Evolutionary conservation across 179 eudicot species (phyloP).

Genomic region (Corrigiola litoralis): DNA sequence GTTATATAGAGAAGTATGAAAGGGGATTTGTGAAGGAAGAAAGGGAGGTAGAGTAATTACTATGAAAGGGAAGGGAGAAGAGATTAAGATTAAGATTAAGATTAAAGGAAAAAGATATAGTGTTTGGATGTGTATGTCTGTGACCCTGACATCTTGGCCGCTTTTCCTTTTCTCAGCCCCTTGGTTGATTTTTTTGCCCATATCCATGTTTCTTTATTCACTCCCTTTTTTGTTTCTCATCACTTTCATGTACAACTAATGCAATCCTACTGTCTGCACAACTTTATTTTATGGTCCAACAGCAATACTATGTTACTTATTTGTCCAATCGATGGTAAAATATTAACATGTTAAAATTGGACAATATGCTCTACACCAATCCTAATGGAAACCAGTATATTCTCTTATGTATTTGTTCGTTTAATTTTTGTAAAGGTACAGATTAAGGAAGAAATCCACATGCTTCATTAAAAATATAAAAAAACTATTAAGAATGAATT

Average conservation of each 20-base stretch:
- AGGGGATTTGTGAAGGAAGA: constrained; percentile 10
- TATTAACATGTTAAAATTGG: no score
- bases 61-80: constrained; percentile 25
- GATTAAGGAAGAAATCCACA: no score
- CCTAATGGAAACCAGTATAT: no score
- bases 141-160: constrained; percentile 28
- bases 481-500: no score
- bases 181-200: neutral
- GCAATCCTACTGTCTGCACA: no score
- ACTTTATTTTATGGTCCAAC: no score
- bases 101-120: neutral
- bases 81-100: neutral
- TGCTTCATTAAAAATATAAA: no score
- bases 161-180: constrained; percentile 1
- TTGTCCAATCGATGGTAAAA: no score
- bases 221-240: neutral
- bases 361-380: no score
- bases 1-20: neutral
- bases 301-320: no score
- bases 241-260: neutral
- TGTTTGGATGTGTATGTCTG: constrained; percentile 24
- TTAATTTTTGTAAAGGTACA: no score
- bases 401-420: no score
- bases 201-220: neutral
- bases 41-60: constrained; percentile 17